Base-by-base conservation (phyloP, 169 alveolate species). In the Plasmodium ovale region DNA sequence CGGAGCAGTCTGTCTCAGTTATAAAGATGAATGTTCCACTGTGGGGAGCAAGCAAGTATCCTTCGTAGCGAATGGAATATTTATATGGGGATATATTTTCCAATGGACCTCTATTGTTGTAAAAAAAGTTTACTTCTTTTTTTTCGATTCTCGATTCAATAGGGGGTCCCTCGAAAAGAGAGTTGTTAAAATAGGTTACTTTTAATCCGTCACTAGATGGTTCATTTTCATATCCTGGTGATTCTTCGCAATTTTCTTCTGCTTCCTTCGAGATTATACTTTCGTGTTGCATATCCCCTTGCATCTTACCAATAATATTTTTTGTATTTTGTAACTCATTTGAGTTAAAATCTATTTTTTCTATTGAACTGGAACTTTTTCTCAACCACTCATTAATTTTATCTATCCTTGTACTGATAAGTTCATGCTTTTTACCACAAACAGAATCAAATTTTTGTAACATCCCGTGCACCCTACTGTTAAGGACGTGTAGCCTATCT, bases 21-120 rank as follows among this genome's bases (percentile, higher is more conserved):
- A 87, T 87, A 62, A 94, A 93, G 5, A 67, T 87, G 58, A 74
- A 94, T 29, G 87, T 67, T 0, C 96, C 96, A 25, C 92, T 87
- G 39, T 88, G 94, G 7, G 96, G 96, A 2, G 94, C 95, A 56
- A 88, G 69, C 19, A 94, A 33, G 39, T 72, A 94, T 12, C 96
- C 96, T 31, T 93, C 96, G 94, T 37, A 77, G 44, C 97, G 89
- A 4, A 94, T 92, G n/a, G 98, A 96, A 56, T 94, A 96, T 39
- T 94, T 88, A 39, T 95, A 94, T 16, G 97, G 94, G 62, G 96
- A 60, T 10, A 96, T 72, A 31, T 96, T 97, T 9, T 92, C 94
- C 9, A 92, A 89, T 6, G 98, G 98, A 84, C 94, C 95, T 51
- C 85, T 91, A 56, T 93, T 95, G 29, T 91, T 91, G 62, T 93